These are phyloP conservation scores for Pseudomassariella vexata DNA, from an alignment of 2,329 filamentous ascomycete species.

Conservation along the genomic window DNA sequence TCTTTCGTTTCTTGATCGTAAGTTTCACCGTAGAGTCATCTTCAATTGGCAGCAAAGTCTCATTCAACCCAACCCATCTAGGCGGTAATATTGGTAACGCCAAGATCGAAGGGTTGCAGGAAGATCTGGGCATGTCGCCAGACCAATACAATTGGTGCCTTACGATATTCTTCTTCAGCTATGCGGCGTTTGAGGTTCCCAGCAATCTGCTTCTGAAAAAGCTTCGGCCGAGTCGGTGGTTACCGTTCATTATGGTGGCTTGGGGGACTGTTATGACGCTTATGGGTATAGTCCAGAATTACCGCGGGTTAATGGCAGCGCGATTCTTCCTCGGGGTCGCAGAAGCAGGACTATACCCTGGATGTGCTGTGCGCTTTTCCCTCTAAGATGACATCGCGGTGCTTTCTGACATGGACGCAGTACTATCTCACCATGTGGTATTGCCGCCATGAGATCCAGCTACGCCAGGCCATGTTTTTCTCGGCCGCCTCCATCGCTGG, in stretches of 20 bases:
- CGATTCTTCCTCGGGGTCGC: slow-evolving; percentile 41
- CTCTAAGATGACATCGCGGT: background rate
- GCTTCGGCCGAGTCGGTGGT: slow-evolving; percentile 66
- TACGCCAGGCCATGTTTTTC: slow-evolving; percentile 69
- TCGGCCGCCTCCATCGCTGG: slow-evolving; percentile 75
- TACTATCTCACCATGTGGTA: slow-evolving; percentile 57
- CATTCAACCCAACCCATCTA: slow-evolving; percentile 10
- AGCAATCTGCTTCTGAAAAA: slow-evolving; percentile 74
- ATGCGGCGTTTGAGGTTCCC: slow-evolving; percentile 69
- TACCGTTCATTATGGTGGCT: slow-evolving; percentile 63
- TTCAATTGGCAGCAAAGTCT: background rate
- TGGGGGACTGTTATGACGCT: slow-evolving; percentile 38
- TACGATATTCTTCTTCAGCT: slow-evolving; percentile 75
- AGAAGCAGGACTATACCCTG: slow-evolving; percentile 26
- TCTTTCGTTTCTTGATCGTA: slow-evolving; percentile 61
- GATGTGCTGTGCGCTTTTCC: slow-evolving; percentile 20
- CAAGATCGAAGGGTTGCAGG: slow-evolving; percentile 53
- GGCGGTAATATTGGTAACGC: slow-evolving; percentile 62
- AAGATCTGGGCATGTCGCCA: slow-evolving; percentile 50
- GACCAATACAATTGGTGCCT: slow-evolving; percentile 67
- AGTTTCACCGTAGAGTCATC: slow-evolving; percentile 7
- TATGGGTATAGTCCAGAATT: slow-evolving; percentile 47
- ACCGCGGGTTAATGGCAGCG: slow-evolving; percentile 38
- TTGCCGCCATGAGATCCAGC: slow-evolving; percentile 48
- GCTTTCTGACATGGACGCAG: slow-evolving; percentile 15